phyloP scores from a whole-genome alignment of 2,329 filamentous ascomycete genomes.

The Amauroascus verrucosus region DNA sequence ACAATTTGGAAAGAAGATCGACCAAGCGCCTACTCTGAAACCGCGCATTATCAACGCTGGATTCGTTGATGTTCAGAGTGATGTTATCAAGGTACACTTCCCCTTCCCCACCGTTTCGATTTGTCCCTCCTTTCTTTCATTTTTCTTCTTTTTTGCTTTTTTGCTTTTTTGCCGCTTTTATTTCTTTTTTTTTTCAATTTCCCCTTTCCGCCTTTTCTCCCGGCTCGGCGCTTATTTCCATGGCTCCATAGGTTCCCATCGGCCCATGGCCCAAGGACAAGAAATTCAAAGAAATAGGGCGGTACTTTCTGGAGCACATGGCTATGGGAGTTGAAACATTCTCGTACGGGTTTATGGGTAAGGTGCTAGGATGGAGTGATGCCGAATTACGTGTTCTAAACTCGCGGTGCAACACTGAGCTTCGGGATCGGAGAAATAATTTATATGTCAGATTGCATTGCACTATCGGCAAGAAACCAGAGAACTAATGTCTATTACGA shows the following conservation, averaged over 20 bases:
- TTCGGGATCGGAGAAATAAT: slow-evolving; percentile 25
- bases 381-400: slow-evolving; percentile 24
- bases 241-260: slow-evolving; percentile 31
- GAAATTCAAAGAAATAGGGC: slow-evolving; percentile 16
- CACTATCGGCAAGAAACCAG: slow-evolving; percentile 4
- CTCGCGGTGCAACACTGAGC: slow-evolving; percentile 25
- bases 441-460: slow-evolving; percentile 19
- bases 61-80: slow-evolving; percentile 19
- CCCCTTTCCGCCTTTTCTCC: too few relatives aligned
- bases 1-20: slow-evolving; percentile 20
- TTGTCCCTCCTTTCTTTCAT: not conserved
- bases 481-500: not conserved
- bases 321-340: slow-evolving; percentile 21
- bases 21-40: slow-evolving; percentile 22
- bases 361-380: slow-evolving; percentile 21
- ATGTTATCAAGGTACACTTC: slow-evolving; percentile 18
- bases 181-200: not conserved
- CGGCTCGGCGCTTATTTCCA: not conserved
- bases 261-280: slow-evolving; percentile 25
- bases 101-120: too few relatives aligned
- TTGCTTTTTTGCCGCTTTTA: not conserved
- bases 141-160: not conserved
- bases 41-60: slow-evolving; percentile 20
- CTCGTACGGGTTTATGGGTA: slow-evolving; percentile 21
- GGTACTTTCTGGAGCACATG: slow-evolving; percentile 14